Evolutionary conservation across 1,284 basidiomycete genomes (phyloP).

Genomic region (Naganishia liquefaciens): DNA sequence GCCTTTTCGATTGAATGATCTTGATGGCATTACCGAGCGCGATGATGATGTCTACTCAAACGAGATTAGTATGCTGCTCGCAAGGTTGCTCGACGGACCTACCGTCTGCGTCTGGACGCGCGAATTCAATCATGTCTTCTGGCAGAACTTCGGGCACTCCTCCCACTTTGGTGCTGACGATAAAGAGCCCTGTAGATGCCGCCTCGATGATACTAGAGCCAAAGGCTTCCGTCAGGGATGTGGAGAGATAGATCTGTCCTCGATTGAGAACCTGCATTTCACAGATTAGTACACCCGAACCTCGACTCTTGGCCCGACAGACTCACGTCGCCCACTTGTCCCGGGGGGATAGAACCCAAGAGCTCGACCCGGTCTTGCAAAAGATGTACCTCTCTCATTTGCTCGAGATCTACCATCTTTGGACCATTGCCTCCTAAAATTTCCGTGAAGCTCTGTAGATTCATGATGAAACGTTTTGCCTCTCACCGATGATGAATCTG

Average conservation of each 20-base stretch:
- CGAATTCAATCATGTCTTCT: constrained; percentile 89
- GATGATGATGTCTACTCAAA: constrained; percentile 70
- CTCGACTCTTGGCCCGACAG: too few species aligned
- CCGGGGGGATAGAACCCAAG: constrained; percentile 76
- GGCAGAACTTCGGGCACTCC: constrained; percentile 96
- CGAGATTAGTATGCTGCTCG: not conserved
- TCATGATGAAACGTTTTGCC: not conserved
- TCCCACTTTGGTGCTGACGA: constrained; percentile 91
- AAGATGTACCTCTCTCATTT: constrained; percentile 88
- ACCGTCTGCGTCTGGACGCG: constrained; percentile 81
- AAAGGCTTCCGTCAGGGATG: constrained; percentile 93
- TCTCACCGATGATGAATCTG: constrained; percentile 79
- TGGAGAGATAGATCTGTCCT: constrained; percentile 91
- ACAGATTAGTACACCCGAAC: not conserved
- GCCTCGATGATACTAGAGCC: constrained; percentile 96
- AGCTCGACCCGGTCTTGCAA: constrained; percentile 89
- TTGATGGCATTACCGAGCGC: constrained; percentile 78
- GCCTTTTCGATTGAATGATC: constrained; percentile 67
- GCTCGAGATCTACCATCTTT: constrained; percentile 89
- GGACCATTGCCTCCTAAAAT: constrained; percentile 83
- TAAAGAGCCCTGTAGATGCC: constrained; percentile 88
- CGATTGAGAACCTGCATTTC: constrained; percentile 69
- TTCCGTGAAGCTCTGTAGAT: not conserved
- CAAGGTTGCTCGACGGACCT: constrained; percentile 34
- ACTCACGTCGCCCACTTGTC: constrained; percentile 76